Evolutionary conservation across 306 rosid genomes (phyloP), one percentile per base, ranked within the genome.

Genomic region (Inga leiocalycina): DNA sequence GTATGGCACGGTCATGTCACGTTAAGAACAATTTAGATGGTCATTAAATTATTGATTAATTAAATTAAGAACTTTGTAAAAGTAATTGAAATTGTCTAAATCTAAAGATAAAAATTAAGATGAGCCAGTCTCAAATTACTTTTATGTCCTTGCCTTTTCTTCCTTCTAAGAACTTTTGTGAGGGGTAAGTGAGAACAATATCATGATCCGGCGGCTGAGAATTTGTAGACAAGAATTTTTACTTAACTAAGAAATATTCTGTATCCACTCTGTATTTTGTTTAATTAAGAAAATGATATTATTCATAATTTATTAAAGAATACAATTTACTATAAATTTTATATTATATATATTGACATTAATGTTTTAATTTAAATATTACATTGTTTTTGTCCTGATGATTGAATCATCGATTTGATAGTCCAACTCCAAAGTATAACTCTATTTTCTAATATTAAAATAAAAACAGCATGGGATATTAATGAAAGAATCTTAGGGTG

Each of bases 61-160:
- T 52, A 37, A 48, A 32, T 59, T 44, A 32, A 76, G 71, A 81
- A 27, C 65, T 34, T 80, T 79, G 65, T 77, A 71, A 67, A 81
- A 45, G 43, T 64, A 62, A 46, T 75, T 39, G 30, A 71, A 30
- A 61, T 41, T 71, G 76, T 79, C 19, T 20, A 41, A 19, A 27
- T 79, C 19, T 20, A 41, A 19, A 27, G 49, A 43, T 64, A 32
- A 71, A 16, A 43, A 12, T 30, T 32, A 3, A 11, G 37, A 34
- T 30, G 61, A 1, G 32, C 20, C 79, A 48, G 74, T 48, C 0
- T 13, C 22, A 82, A 89, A 86, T 87, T 84, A 86, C 91, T 49
- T 57, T 15, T 76, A 80, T 83, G 86, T 7, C 94, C 84, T 86
- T 7, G 24, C 41, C 22, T 52, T 85, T 74, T 43, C 48, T 27